Conservation (phyloP, 2,329 filamentous ascomycete genomes). For the Reticulascus tulasneorum region DNA sequence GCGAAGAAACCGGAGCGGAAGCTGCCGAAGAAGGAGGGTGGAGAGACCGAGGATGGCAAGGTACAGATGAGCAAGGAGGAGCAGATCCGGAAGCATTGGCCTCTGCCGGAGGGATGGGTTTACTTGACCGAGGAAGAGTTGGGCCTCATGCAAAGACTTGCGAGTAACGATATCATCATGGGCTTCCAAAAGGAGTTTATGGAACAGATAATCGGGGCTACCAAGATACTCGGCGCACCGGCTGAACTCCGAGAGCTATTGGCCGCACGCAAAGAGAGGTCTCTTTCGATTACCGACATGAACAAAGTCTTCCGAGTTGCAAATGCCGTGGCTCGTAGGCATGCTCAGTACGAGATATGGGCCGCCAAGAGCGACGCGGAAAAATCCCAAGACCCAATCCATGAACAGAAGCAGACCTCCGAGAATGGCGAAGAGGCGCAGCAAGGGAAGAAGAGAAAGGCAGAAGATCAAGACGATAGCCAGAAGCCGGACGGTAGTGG, state of each 20-base stretch:
- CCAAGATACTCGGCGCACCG: slow-evolving; percentile 68
- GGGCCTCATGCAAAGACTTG: slow-evolving; percentile 52
- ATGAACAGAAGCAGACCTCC: slow-evolving; percentile 12
- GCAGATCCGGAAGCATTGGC: slow-evolving; percentile 21
- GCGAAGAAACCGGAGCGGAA: slow-evolving; percentile 18
- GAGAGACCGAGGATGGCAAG: slow-evolving; percentile 17
- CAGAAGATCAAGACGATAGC: slow-evolving; percentile 12
- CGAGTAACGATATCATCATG: slow-evolving; percentile 56
- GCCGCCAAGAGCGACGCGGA: slow-evolving; percentile 9
- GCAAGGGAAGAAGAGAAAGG: slow-evolving; percentile 11
- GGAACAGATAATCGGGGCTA: slow-evolving; percentile 54
- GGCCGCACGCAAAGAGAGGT: slow-evolving; percentile 53
- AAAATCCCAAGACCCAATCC: too few relatives aligned
- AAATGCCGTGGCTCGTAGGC: slow-evolving; percentile 48
- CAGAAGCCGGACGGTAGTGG: slow-evolving; percentile 16
- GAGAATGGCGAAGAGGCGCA: slow-evolving; percentile 11
- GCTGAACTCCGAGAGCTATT: slow-evolving; percentile 59
- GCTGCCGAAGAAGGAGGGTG: slow-evolving; percentile 17
- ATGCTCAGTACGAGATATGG: slow-evolving; percentile 18
- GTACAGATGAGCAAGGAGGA: slow-evolving; percentile 13
- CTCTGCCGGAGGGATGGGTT: slow-evolving; percentile 44
- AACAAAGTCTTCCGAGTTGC: slow-evolving; percentile 57
- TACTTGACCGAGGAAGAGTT: slow-evolving; percentile 41
- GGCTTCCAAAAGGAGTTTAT: slow-evolving; percentile 57
- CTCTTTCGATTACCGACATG: slow-evolving; percentile 36